These are phyloP conservation scores for Scleroderma bovista DNA, from an alignment of 768 basidiomycete species.

Conservation along the genomic window DNA sequence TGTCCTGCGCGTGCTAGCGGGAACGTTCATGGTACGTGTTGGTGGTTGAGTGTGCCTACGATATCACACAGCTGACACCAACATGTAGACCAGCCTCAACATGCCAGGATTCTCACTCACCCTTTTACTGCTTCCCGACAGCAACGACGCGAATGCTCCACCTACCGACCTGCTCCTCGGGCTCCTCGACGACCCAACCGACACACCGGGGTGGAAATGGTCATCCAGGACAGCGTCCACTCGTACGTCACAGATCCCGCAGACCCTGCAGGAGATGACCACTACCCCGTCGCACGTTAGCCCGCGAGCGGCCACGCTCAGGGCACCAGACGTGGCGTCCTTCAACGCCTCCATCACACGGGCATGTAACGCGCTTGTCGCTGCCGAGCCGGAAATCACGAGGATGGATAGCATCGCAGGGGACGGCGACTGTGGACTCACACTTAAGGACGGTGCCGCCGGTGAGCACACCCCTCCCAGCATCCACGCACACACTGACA, in stretches of 20 bases:
- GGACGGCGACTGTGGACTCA: slow-evolving; percentile 77
- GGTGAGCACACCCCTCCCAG: slow-evolving; percentile 32
- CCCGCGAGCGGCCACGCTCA: slow-evolving; percentile 16
- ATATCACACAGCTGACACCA: slow-evolving; percentile 1
- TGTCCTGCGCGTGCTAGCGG: slow-evolving; percentile 61
- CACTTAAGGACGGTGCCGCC: slow-evolving; percentile 69
- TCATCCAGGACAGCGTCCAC: slow-evolving; percentile 42
- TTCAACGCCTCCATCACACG: slow-evolving; percentile 53
- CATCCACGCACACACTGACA: not conserved
- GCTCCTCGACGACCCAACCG: slow-evolving; percentile 61
- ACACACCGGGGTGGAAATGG: slow-evolving; percentile 87
- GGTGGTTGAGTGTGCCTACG: too few species aligned
- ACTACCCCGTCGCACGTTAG: not conserved
- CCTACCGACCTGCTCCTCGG: slow-evolving; percentile 45
- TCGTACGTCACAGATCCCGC: slow-evolving; percentile 11
- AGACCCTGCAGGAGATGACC: slow-evolving; percentile 9
- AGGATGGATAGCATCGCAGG: slow-evolving; percentile 87
- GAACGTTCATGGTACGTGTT: slow-evolving; percentile 76
- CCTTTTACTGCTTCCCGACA: slow-evolving; percentile 64
- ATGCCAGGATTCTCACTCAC: slow-evolving; percentile 92
- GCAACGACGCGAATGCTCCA: slow-evolving; percentile 34
- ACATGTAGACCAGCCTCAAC: slow-evolving; percentile 75
- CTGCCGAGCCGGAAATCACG: slow-evolving; percentile 86
- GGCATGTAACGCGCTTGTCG: slow-evolving; percentile 62
- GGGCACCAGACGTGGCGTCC: slow-evolving; percentile 37